Evolutionary conservation across 1,284 basidiomycete species (phyloP), one percentile per base, ranked within the genome.

Genomic region (Ganoderma boninense): DNA sequence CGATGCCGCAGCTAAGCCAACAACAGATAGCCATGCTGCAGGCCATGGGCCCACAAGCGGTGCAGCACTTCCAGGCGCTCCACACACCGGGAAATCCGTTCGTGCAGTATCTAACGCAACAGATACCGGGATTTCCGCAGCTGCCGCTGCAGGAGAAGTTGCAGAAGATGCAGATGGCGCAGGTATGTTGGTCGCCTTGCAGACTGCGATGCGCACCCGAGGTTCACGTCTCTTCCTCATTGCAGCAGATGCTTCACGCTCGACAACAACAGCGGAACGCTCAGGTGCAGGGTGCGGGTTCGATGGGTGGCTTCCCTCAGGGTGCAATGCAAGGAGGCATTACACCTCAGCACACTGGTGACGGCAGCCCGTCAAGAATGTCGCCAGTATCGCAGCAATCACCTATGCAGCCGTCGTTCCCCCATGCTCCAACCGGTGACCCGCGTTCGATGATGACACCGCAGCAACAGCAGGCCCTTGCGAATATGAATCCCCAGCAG

Each of bases 41-140:
- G 35, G 63, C 65, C 59, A 73, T 82, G 69, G 83, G 82, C 14
- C 80, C 79, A 18, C 71, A 79, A 16, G 78, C 82, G 62, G 84
- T 89, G 73, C 85, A 87, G 69, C 78, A 85, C 62, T 82, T 83
- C 66, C 81, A 85, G 64, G 79, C 90, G 23, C 75, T 93, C 75
- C 88, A 89, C 70, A 87, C 83, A 43, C 88, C 87, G 16, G 80
- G 75, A 18, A 88, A 92, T 77, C 87, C 89, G 42, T 82, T 92
- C 68, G 80, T 90, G 77, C 84, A 86, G 69, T 87, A 88, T 71
- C 83, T 92, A 80, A 74, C 81, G 5, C 80, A 84, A 63, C 81
- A 81, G 43, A 77, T 89, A 4, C 91, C 89, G 20, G 83, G 84
- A 10, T 93, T 93, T 75, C 80, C 82, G 73, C 76, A 77, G 29